Conservation (phyloP, 73 alveolate species). For the Durusdinium trenchii region DNA sequence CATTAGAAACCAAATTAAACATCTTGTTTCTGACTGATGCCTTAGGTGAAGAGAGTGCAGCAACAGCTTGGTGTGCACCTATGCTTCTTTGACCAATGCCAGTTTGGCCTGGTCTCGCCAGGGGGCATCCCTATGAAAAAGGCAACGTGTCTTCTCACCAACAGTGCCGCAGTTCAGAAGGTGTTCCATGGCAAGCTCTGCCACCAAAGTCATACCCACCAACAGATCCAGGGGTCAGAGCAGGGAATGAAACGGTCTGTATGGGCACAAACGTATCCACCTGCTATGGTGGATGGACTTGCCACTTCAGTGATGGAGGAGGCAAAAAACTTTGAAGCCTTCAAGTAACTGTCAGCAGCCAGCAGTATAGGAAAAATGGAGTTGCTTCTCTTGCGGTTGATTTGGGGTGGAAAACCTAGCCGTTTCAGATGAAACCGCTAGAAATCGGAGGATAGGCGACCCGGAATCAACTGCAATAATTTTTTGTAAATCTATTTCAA, state of each 20-base stretch:
- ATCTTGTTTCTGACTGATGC: too few species aligned
- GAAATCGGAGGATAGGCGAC: not conserved
- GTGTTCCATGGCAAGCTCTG: not conserved
- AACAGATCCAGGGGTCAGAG: not conserved
- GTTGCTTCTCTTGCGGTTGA: too few species aligned
- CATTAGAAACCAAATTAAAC: too few species aligned
- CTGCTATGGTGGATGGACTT: not conserved
- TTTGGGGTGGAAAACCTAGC: not conserved
- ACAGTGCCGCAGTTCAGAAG: not conserved
- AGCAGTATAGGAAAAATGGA: too few species aligned
- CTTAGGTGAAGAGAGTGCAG: not conserved
- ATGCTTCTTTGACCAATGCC: not conserved
- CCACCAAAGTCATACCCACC: not conserved
- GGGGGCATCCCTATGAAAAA: not conserved
- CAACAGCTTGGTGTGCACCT: not conserved
- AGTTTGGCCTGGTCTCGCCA: not conserved
- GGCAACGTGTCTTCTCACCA: not conserved
- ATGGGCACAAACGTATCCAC: not conserved
- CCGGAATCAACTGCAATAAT: not conserved
- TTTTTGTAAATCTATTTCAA: not conserved
- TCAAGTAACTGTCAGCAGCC: too few species aligned
- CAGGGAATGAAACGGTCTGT: not conserved
- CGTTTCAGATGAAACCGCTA: not conserved
- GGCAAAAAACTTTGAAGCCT: too few species aligned
- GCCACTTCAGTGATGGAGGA: not conserved